Base-by-base conservation (phyloP, 78 protist species). In the Dictyostelium firmibasis region DNA sequence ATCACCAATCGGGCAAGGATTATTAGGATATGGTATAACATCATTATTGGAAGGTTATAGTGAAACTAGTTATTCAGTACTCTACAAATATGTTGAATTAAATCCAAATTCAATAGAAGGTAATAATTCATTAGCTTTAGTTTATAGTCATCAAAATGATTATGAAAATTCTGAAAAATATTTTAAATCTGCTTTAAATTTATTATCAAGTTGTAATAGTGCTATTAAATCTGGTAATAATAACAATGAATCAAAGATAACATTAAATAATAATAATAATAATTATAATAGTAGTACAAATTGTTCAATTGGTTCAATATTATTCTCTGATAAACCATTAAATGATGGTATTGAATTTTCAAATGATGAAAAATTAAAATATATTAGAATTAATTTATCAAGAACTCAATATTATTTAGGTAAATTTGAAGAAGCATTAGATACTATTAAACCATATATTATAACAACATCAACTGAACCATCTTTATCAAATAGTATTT, bases 1-100 rank as follows among this genome's bases (percentile, higher is more conserved):
- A 20, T 57, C 29, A 25, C 83, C 94, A 31, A 44, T 89, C 16
- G 94, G 94, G 7, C 86, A 89, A 70, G 86, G 76, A 1, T 33
- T 89, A 33, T 20, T 89, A 10, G 87, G 94, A 4, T 70, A 60
- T 50, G 86, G 85, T 47, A 78, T 89, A 23, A 25, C 77, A 18
- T 36, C 84, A 35, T 69, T 79, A 31, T 18, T 38, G 0, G n/a
- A 69, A 6, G 60, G 75, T 0, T 33, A 64, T 60, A 31, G 27
- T 69, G 44, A 81, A 8, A 78, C 50, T 33, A 47, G 76, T 29
- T 64, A 81, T 13, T 81, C 60, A 6, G 27, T 64, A 20, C 10
- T 89, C 1, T 57, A 29, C 2, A 79, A 72, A 47, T 89, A 81
- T 27, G 36, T 81, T 14, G 47, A 81, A 44, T 64, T 81, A 23